Percentiles rank a stretch among this genome's conserved stretches.
These are phyloP conservation scores for Maudiozyma barnettii DNA, from an alignment of 805 yeast genomes.

Conservation along the genomic window DNA sequence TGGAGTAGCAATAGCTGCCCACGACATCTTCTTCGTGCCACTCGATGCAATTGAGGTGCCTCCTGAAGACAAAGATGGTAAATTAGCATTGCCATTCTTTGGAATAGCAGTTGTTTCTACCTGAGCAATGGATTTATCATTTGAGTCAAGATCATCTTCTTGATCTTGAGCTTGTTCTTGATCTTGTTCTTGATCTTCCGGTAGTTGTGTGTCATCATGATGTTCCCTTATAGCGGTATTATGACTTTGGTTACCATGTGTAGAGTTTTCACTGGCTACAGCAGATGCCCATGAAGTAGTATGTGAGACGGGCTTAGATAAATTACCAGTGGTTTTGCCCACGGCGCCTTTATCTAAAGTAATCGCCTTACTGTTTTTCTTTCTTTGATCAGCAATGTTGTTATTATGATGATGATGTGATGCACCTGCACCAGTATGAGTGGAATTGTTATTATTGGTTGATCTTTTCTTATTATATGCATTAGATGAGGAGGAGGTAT, in stretches of 20 bases:
- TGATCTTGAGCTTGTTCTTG: neutral
- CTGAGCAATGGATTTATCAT: conserved; percentile 18
- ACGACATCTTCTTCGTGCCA: conserved; percentile 34
- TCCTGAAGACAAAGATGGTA: conserved; percentile 5
- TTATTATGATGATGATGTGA: neutral
- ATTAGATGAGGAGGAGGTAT: conserved; percentile 1
- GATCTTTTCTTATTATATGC: conserved; percentile 8
- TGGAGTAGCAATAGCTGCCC: conserved; percentile 65
- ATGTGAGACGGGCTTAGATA: conserved; percentile 13
- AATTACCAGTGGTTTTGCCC: conserved; percentile 11
- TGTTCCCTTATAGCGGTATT: conserved; percentile 11
- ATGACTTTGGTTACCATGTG: conserved; percentile 9
- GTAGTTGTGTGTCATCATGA: conserved; percentile 9
- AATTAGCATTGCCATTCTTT: neutral
- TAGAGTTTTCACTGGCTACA: conserved; percentile 13
- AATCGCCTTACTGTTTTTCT: conserved; percentile 1
- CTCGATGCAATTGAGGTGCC: conserved; percentile 5
- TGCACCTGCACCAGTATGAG: neutral
- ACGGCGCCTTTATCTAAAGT: conserved; percentile 10
- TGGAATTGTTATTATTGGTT: conserved; percentile 4
- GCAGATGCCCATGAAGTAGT: conserved; percentile 33
- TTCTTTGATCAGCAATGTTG: neutral
- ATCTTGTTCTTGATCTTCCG: neutral
- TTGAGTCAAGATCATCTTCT: conserved; percentile 6
- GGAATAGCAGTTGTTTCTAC: neutral